A percentile compares a stretch with the other conserved stretches of the same genome.
phyloP scores from a whole-genome alignment of 2,329 filamentous ascomycete genomes.

The Shiraia sp. region DNA sequence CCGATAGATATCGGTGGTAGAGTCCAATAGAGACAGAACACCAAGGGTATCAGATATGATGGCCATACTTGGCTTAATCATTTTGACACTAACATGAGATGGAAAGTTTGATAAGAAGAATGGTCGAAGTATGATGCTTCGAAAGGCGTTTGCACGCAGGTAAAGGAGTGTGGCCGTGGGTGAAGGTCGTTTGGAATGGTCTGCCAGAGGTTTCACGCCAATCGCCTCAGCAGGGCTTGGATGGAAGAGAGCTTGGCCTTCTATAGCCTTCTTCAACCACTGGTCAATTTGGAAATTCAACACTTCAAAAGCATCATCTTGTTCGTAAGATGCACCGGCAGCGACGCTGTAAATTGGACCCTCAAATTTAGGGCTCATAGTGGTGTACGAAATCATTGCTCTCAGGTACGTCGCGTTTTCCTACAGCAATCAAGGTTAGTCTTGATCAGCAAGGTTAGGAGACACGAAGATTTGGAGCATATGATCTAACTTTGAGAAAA shows the following conservation, averaged over 20 bases:
- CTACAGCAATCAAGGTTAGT: background rate
- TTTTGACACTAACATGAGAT: background rate
- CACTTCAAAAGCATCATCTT: background rate
- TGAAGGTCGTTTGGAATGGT: background rate
- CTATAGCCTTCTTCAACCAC: background rate
- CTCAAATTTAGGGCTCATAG: background rate
- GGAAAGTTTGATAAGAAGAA: background rate
- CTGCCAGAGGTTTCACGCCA: background rate
- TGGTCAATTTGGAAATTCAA: slow-evolving; percentile 1
- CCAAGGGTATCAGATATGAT: slow-evolving; percentile 1
- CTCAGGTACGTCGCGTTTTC: background rate
- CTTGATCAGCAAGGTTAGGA: background rate
- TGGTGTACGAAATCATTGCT: background rate
- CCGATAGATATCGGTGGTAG: slow-evolving; percentile 1
- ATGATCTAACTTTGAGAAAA: background rate
- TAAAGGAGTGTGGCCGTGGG: background rate
- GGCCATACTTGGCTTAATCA: background rate
- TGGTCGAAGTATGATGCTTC: background rate
- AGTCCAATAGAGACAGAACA: background rate
- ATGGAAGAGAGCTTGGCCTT: background rate
- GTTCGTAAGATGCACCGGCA: background rate
- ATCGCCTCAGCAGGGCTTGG: background rate
- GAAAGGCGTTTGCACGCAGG: background rate
- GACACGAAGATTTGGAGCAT: background rate
- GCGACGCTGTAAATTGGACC: background rate